A percentile compares a stretch with the other conserved stretches of the same genome.
Evolutionary conservation across 2,329 filamentous ascomycete species (phyloP).

Genomic region (Colletotrichum aenigma): DNA sequence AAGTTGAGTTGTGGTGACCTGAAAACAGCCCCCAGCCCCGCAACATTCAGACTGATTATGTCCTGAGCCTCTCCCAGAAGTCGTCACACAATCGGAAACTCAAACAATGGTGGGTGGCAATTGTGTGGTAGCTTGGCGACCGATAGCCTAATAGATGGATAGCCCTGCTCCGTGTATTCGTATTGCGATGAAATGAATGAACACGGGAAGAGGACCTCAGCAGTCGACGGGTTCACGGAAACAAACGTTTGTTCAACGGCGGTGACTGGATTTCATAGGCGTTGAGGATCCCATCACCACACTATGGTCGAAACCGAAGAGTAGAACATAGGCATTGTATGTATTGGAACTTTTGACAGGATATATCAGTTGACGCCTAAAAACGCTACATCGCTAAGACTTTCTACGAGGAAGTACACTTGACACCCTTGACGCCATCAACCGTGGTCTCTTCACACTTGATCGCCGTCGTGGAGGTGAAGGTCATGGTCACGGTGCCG

Average conservation of each 20-base stretch:
- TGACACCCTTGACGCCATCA: constrained; percentile 9
- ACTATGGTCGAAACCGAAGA: not conserved
- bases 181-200: not conserved
- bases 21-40: too few relatives aligned
- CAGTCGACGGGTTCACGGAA: too few relatives aligned
- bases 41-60: too few relatives aligned
- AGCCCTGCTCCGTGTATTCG: not conserved
- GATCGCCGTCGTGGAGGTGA: constrained; percentile 1
- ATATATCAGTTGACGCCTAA: not conserved
- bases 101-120: not conserved
- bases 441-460: constrained; percentile 15
- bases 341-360: not conserved
- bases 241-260: not conserved
- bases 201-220: not conserved
- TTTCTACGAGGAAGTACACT: not conserved
- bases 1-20: too few relatives aligned
- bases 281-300: not conserved
- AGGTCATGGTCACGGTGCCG: not conserved
- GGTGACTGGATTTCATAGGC: not conserved
- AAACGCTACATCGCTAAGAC: not conserved
- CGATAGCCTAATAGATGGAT: not conserved
- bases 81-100: not conserved
- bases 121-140: not conserved
- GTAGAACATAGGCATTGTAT: not conserved
- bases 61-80: too few relatives aligned